Evolutionary conservation across 2,329 filamentous ascomycete species (phyloP).

Genomic region (Alternaria postmessia): DNA sequence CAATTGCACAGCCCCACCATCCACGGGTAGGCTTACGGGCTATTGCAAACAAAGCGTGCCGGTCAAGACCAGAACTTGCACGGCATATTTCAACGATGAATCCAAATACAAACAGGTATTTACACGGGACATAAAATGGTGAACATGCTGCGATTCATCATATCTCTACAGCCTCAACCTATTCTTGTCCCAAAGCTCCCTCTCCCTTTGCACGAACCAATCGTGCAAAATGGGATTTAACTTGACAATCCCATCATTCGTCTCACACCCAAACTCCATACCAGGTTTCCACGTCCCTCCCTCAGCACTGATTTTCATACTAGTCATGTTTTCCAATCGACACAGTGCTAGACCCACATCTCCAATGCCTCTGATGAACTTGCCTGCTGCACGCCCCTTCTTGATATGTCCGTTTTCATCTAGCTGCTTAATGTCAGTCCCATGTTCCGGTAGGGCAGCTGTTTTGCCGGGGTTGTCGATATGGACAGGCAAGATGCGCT

Average conservation of each 20-base stretch:
- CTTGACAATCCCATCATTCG: slow-evolving; percentile 37
- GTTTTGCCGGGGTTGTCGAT: slow-evolving; percentile 62
- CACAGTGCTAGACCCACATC: slow-evolving; percentile 89
- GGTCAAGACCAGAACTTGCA: background rate
- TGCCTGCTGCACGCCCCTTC: slow-evolving; percentile 75
- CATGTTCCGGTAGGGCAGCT: slow-evolving; percentile 50
- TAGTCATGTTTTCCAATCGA: slow-evolving; percentile 89
- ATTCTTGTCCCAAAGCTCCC: slow-evolving; percentile 41
- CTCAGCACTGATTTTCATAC: slow-evolving; percentile 74
- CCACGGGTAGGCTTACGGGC: slow-evolving; percentile 7
- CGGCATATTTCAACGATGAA: background rate
- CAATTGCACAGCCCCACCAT: slow-evolving; percentile 31
- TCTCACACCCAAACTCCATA: slow-evolving; percentile 57
- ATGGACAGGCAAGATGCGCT: slow-evolving; percentile 83
- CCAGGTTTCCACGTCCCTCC: slow-evolving; percentile 66
- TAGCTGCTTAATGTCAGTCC: slow-evolving; percentile 63
- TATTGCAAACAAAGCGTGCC: background rate
- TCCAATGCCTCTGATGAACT: slow-evolving; percentile 79
- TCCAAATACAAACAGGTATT: background rate
- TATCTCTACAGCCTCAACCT: slow-evolving; percentile 22
- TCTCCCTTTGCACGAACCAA: slow-evolving; percentile 66
- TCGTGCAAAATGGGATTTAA: slow-evolving; percentile 75
- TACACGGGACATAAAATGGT: too few species aligned
- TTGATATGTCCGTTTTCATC: slow-evolving; percentile 52
- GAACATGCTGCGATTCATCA: background rate